Evolutionary conservation across 1,284 basidiomycete genomes (phyloP).

Genomic region (Termitomyces sp.): DNA sequence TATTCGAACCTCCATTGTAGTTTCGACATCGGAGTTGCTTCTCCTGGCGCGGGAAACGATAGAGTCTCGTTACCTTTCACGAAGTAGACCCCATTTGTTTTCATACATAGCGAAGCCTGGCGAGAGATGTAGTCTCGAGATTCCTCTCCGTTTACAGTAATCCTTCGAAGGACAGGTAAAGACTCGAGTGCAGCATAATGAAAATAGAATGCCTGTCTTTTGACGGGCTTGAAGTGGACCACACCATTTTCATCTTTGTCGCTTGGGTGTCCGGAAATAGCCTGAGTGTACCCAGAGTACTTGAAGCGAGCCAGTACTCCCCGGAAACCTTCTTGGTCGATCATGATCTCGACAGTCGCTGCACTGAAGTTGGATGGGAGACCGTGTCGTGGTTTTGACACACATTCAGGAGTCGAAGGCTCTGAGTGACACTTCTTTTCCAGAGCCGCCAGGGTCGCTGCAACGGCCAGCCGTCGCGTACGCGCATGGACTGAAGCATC

Average conservation of each 20-base stretch:
- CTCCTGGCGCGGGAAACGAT: slow-evolving; percentile 19
- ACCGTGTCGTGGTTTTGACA: slow-evolving; percentile 9
- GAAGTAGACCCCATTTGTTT: slow-evolving; percentile 66
- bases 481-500: slow-evolving; percentile 1
- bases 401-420: slow-evolving; percentile 10
- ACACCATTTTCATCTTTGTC: slow-evolving; percentile 29
- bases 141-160: slow-evolving; percentile 61
- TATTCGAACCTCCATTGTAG: slow-evolving; percentile 77
- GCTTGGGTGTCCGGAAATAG: neutral
- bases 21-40: slow-evolving; percentile 30
- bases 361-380: slow-evolving; percentile 32
- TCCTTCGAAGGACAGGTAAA: slow-evolving; percentile 59
- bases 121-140: slow-evolving; percentile 67
- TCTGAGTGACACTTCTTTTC: slow-evolving; percentile 14
- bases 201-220: slow-evolving; percentile 56
- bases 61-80: slow-evolving; percentile 58
- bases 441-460: slow-evolving; percentile 13
- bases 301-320: slow-evolving; percentile 53
- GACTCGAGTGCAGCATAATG: slow-evolving; percentile 69
- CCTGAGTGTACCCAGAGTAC: slow-evolving; percentile 44
- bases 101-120: slow-evolving; percentile 62
- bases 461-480: slow-evolving; percentile 8
- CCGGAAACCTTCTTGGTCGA: slow-evolving; percentile 79
- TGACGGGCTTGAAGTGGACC: slow-evolving; percentile 61
- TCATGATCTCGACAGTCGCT: slow-evolving; percentile 56